phyloP scores from a whole-genome alignment of 306 rosid species.

The Ammopiptanthus mongolicus region DNA sequence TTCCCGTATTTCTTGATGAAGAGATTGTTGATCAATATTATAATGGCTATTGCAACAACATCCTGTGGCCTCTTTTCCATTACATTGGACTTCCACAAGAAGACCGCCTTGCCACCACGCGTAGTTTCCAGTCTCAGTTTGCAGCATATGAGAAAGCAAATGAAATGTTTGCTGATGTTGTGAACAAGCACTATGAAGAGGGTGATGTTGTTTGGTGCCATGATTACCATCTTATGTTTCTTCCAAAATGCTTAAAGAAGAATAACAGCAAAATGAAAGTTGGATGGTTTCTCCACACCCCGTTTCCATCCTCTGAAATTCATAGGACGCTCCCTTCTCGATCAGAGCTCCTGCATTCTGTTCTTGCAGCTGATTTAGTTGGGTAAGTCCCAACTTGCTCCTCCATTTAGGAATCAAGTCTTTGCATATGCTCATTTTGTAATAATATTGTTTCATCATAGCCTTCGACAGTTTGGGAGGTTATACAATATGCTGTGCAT shows the following conservation, averaged over 20 bases:
- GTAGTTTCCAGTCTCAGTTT: slow-evolving; percentile 95
- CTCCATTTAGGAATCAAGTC: neutral
- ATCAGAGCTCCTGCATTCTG: slow-evolving; percentile 76
- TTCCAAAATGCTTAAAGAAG: slow-evolving; percentile 81
- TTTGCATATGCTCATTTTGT: neutral
- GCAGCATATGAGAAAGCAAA: slow-evolving; percentile 84
- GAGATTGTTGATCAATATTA: slow-evolving; percentile 89
- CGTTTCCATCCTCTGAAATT: slow-evolving; percentile 94
- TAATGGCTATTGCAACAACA: slow-evolving; percentile 91
- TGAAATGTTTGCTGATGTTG: slow-evolving; percentile 92
- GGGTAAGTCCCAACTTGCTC: slow-evolving; percentile 50
- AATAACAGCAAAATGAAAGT: slow-evolving; percentile 70
- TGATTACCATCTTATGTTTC: slow-evolving; percentile 94
- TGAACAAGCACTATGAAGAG: slow-evolving; percentile 66
- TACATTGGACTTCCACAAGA: slow-evolving; percentile 96
- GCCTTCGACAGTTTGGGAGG: neutral
- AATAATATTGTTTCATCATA: slow-evolving; percentile 3
- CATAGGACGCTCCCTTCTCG: slow-evolving; percentile 89
- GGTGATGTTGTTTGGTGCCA: slow-evolving; percentile 98
- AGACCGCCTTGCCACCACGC: slow-evolving; percentile 94
- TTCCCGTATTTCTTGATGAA: slow-evolving; percentile 90
- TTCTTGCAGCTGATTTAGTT: slow-evolving; percentile 90
- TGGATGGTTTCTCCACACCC: slow-evolving; percentile 96
- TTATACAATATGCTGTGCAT: neutral
- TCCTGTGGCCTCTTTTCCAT: slow-evolving; percentile 91